phyloP scores from a whole-genome alignment of 768 basidiomycete genomes.

The Pisolithus marmoratus region DNA sequence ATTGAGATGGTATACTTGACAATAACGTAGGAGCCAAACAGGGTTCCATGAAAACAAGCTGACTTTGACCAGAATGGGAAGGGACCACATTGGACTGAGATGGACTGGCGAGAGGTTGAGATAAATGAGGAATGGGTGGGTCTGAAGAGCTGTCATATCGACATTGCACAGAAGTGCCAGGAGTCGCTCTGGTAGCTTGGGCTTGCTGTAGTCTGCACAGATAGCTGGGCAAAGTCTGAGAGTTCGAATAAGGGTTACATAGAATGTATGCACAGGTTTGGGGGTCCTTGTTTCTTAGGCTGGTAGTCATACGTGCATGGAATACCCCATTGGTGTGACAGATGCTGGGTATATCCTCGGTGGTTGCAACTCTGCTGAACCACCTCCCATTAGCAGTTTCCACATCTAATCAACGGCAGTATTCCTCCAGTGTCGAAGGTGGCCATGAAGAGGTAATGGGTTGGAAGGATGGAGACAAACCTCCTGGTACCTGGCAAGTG shows the following conservation, averaged over 20 bases:
- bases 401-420: too few species aligned
- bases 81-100: conserved; percentile 43
- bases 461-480: too few species aligned
- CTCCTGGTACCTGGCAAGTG: too few species aligned
- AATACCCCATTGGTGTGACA: conserved; percentile 37
- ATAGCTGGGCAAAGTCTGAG: conserved; percentile 43
- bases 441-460: too few species aligned
- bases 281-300: conserved; percentile 90
- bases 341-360: too few species aligned
- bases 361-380: too few species aligned
- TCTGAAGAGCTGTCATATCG: conserved; percentile 35
- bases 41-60: conserved; percentile 47
- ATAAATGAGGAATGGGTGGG: conserved; percentile 42
- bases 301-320: conserved; percentile 90
- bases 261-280: conserved; percentile 63
- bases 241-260: background rate
- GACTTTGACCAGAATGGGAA: conserved; percentile 19
- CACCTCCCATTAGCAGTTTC: too few species aligned
- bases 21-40: conserved; percentile 34
- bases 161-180: conserved; percentile 37
- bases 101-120: conserved; percentile 39
- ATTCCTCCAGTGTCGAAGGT: too few species aligned
- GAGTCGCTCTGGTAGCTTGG: conserved; percentile 48
- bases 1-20: conserved; percentile 48
- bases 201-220: conserved; percentile 75